Conservation (phyloP, 164 flowering plant genomes). For the Macadamia integrifolia region DNA sequence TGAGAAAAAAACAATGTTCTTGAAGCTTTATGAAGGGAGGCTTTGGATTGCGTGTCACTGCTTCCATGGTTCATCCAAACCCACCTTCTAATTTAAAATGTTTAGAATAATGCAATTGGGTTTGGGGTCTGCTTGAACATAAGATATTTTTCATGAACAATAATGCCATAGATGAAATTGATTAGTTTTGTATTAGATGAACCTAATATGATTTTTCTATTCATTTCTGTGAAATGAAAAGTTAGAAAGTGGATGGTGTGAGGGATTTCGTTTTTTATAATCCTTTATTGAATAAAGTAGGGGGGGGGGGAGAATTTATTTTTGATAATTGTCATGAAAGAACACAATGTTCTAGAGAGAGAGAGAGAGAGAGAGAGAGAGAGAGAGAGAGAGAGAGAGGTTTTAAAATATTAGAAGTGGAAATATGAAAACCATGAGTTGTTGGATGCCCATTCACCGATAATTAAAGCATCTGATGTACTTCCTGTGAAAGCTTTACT, state of each 20-base stretch:
- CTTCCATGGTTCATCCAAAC: neutral
- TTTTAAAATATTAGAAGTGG: constrained; percentile 21
- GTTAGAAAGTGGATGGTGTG: constrained; percentile 11
- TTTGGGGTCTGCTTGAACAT: neutral
- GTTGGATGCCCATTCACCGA: constrained; percentile 20
- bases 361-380: constrained; percentile 6
- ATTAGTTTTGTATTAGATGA: no score
- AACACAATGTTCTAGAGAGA: neutral
- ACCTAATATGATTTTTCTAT: neutral
- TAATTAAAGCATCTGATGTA: constrained; percentile 15
- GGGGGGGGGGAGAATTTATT: constrained; percentile 1
- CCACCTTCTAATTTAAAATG: neutral
- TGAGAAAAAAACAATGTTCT: neutral
- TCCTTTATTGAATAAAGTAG: no score
- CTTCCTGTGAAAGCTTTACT: neutral
- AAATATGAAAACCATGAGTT: constrained; percentile 9
- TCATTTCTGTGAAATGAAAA: neutral
- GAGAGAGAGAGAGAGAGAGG: constrained; percentile 7
- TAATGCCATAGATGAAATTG: no score
- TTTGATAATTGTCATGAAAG: constrained; percentile 5
- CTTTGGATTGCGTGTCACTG: neutral
- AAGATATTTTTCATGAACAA: no score
- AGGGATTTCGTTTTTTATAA: constrained; percentile 6
- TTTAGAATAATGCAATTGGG: neutral
- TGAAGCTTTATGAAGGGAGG: neutral